phyloP scores from a whole-genome alignment of 495 filamentous ascomycete genomes.

The Clavariopsis aquatica region DNA sequence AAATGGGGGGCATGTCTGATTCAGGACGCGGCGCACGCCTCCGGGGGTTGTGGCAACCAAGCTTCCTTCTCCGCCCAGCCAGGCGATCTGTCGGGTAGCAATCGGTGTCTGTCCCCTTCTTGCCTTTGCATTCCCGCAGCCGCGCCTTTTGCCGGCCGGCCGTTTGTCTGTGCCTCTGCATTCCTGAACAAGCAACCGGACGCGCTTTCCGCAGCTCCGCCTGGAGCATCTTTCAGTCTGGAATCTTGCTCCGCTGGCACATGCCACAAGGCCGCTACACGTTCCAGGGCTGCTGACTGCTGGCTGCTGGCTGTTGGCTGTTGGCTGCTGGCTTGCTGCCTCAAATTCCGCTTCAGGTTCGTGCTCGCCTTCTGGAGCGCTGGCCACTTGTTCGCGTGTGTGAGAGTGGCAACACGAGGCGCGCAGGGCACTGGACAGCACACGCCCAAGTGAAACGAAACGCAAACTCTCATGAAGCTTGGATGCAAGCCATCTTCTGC shows the following conservation, averaged over 20 bases:
- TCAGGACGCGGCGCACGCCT: not conserved
- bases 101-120: slow-evolving; percentile 1
- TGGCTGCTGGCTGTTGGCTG: no score
- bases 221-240: not conserved
- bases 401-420: not conserved
- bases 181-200: slow-evolving; percentile 6
- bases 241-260: not conserved
- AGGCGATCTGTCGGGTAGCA: slow-evolving; percentile 22
- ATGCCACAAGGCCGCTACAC: not conserved
- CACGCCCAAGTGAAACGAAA: slow-evolving; percentile 21
- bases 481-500: not conserved
- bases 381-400: not conserved
- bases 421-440: not conserved
- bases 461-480: slow-evolving; percentile 20
- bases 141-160: slow-evolving; percentile 26
- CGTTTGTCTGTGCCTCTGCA: not conserved
- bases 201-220: slow-evolving; percentile 15
- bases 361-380: no score
- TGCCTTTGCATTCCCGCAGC: slow-evolving; percentile 17
- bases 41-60: slow-evolving; percentile 15
- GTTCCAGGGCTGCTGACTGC: not conserved
- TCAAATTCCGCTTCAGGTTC: no score
- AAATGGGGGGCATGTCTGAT: not conserved
- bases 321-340: no score
- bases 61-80: slow-evolving; percentile 12